These are phyloP conservation scores for Globisporangium megalacanthum DNA, from an alignment of 352 stramenopile species.

Conservation along the genomic window DNA sequence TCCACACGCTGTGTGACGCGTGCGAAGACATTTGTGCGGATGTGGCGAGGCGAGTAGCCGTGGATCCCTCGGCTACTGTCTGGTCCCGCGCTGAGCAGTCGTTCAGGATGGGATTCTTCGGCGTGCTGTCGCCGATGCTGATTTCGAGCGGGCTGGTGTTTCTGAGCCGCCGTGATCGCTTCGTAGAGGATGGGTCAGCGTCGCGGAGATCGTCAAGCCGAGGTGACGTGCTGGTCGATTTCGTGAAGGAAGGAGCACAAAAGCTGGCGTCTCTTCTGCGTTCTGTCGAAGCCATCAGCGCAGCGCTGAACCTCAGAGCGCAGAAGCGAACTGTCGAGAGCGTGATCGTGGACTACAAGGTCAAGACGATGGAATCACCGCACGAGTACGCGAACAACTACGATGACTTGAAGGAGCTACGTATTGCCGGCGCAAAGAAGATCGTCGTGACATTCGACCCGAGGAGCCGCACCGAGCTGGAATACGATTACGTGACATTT, in stretches of 20 bases:
- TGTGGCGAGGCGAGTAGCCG: background rate
- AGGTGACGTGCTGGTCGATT: slow-evolving; percentile 1
- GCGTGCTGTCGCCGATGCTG: slow-evolving; percentile 31
- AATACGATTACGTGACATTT: slow-evolving; percentile 89
- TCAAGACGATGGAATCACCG: slow-evolving; percentile 65
- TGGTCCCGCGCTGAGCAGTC: slow-evolving; percentile 10
- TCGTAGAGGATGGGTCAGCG: slow-evolving; percentile 9
- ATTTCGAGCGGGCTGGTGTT: slow-evolving; percentile 32
- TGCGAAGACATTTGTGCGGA: slow-evolving; percentile 8
- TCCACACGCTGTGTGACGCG: slow-evolving; percentile 7
- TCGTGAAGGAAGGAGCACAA: slow-evolving; percentile 20
- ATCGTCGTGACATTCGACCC: slow-evolving; percentile 85
- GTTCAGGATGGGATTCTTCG: slow-evolving; percentile 9
- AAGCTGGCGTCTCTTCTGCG: slow-evolving; percentile 30
- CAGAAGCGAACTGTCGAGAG: slow-evolving; percentile 30
- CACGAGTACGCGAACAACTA: slow-evolving; percentile 83
- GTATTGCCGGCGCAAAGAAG: slow-evolving; percentile 59
- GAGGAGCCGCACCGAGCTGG: slow-evolving; percentile 69
- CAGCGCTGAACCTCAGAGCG: slow-evolving; percentile 22
- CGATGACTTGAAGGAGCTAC: slow-evolving; percentile 60
- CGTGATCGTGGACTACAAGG: slow-evolving; percentile 38
- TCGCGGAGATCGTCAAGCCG: background rate
- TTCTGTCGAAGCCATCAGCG: slow-evolving; percentile 26
- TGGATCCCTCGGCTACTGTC: background rate
- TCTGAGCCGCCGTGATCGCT: slow-evolving; percentile 19